Percentiles rank a stretch among this genome's conserved stretches.
Evolutionary conservation across 352 stramenopile genomes (phyloP).

Genomic region (Phytophthora idaei): DNA sequence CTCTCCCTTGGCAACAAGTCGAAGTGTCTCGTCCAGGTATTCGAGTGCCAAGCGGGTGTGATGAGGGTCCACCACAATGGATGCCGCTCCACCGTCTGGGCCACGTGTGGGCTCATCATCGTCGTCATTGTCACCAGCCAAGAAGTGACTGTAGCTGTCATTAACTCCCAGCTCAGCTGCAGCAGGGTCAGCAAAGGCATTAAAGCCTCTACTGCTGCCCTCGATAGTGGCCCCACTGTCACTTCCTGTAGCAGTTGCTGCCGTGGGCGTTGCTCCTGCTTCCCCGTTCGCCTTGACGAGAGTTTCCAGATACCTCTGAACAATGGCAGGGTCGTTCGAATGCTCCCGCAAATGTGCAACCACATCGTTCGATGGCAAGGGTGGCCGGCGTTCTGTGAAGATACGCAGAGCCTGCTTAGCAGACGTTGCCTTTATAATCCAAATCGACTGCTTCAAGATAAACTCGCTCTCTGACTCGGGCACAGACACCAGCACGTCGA

Average conservation of each 20-base stretch:
- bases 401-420: constrained; percentile 83
- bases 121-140: constrained; percentile 68
- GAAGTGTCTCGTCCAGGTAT: constrained; percentile 86
- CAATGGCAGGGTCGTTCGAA: constrained; percentile 72
- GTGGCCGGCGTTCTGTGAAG: constrained; percentile 77
- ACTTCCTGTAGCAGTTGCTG: constrained; percentile 6
- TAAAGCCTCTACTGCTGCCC: constrained; percentile 33
- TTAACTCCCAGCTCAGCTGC: constrained; percentile 56
- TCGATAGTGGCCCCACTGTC: constrained; percentile 22
- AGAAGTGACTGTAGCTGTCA: constrained; percentile 85
- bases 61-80: constrained; percentile 65
- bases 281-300: constrained; percentile 65
- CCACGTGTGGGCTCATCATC: constrained; percentile 48
- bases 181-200: constrained; percentile 27
- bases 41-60: constrained; percentile 87
- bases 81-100: constrained; percentile 18
- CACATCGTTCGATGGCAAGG: constrained; percentile 79
- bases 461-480: constrained; percentile 81
- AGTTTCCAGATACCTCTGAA: constrained; percentile 85
- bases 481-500: constrained; percentile 86
- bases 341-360: constrained; percentile 79
- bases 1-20: constrained; percentile 69
- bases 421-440: constrained; percentile 80
- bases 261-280: constrained; percentile 18
- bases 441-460: constrained; percentile 88